Evolutionary conservation across 352 stramenopile species (phyloP).

Genomic region (Globisporangium takayamanum): DNA sequence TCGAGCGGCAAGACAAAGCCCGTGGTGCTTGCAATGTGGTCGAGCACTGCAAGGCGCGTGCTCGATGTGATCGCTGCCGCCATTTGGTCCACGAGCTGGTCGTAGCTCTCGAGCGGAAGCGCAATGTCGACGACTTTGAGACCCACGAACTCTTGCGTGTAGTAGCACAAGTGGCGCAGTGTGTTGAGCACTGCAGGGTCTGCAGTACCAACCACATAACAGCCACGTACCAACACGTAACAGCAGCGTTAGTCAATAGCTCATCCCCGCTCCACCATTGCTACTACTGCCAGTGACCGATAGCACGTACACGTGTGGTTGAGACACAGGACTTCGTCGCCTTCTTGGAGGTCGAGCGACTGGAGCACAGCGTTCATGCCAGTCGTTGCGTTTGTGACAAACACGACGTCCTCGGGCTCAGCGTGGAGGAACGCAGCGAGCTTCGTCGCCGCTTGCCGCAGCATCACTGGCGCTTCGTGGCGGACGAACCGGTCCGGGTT

Average conservation of each 20-base stretch:
- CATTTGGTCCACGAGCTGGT: conserved; percentile 65
- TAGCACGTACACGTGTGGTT: conserved; percentile 73
- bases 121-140: conserved; percentile 81
- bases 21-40: conserved; percentile 76
- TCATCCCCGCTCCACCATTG: neutral
- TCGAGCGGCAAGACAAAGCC: conserved; percentile 77
- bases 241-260: neutral
- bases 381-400: conserved; percentile 81
- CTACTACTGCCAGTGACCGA: neutral
- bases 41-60: conserved; percentile 76
- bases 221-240: neutral
- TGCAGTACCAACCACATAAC: conserved; percentile 18
- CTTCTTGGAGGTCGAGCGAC: conserved; percentile 80
- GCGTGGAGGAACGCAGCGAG: conserved; percentile 65
- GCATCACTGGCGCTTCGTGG: conserved; percentile 45
- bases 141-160: conserved; percentile 84
- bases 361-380: conserved; percentile 82
- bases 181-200: conserved; percentile 81
- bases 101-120: conserved; percentile 64
- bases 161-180: conserved; percentile 79
- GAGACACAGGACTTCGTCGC: conserved; percentile 84
- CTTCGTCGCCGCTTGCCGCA: conserved; percentile 56
- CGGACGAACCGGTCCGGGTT: conserved; percentile 84
- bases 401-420: conserved; percentile 75
- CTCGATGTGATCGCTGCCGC: conserved; percentile 69